Base-by-base conservation (phyloP, 2,329 filamentous ascomycete species). In the Grosmannia clavigera region DNA sequence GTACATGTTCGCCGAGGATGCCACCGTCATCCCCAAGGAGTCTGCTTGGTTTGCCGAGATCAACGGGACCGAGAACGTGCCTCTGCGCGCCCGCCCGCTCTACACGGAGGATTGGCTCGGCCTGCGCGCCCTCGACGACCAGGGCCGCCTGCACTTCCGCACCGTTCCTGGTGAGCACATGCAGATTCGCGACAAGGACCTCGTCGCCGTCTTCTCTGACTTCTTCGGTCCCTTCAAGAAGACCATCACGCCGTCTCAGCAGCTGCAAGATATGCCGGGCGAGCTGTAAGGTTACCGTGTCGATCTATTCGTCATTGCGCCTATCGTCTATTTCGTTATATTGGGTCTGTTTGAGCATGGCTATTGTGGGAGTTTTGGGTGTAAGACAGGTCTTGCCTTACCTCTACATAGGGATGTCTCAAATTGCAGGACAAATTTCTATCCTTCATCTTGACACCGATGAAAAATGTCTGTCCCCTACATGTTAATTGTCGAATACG, bases 81-180 rank as follows among this genome's bases (percentile, higher is more conserved):
- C 80, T 19, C 73, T 99, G 70, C 79, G 81, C 65, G 81, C 91
- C 58, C 79, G 89, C 61, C 71, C 73, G 33, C 76, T 97, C 2
- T 99, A 96, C 72, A 82, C 81, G 66, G 87, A 97, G 74, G 92
- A 99, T 75, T 99, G 94, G 94, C 75, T 99, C 33, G 94, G 94
- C 0, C 75, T 99, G 70, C 88, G 82, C 71, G 74, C 76, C 67
- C 75, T 99, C 68, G 92, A 96, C 74, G 75, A 86, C 70, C 87
- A 87, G 75, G 89, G 87, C 3, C 88, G 82, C 1, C 74, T 99
- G 66, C 80, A 85, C 60, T 96, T 96, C 73, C 78, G 84, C 70
- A 84, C 78, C 2, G 80, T 84, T 0, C 78, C 84, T 5, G 94
- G 92, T 0, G 81, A 82, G 29, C 94, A 99, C 75, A 97, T 99